A percentile compares a stretch with the other conserved stretches of the same genome.
Conservation (phyloP, 192 early-diverging fungal species). For the Rhizoclosmatium sp. region DNA sequence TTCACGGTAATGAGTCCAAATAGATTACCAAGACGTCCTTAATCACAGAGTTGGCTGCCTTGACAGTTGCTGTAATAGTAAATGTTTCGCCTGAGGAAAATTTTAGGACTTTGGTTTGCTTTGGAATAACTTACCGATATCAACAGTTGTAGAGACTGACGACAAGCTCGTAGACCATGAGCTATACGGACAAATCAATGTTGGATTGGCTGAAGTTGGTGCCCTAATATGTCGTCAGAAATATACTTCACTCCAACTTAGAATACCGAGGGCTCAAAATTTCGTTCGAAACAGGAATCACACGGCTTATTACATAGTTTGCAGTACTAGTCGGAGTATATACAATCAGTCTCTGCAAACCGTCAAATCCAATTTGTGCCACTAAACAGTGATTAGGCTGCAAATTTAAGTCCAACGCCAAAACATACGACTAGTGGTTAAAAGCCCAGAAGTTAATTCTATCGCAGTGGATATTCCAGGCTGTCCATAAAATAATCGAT, state of each 20-base stretch:
- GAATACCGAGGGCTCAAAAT: constrained; percentile 24
- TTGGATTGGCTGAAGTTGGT: constrained; percentile 20
- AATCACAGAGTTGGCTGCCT: not conserved
- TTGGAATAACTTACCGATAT: constrained; percentile 12
- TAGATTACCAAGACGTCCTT: constrained; percentile 6
- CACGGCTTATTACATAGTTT: constrained; percentile 15
- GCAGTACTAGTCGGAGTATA: constrained; percentile 9
- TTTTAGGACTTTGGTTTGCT: too few species aligned
- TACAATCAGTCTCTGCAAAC: constrained; percentile 15
- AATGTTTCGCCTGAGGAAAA: not conserved
- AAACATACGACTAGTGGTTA: not conserved
- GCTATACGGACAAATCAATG: constrained; percentile 16
- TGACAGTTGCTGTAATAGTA: constrained; percentile 5
- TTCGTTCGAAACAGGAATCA: constrained; percentile 30
- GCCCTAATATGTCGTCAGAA: constrained; percentile 6
- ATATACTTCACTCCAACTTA: not conserved
- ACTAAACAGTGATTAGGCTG: not conserved
- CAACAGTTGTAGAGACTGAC: not conserved
- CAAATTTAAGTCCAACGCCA: not conserved
- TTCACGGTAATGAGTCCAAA: not conserved
- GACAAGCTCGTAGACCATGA: constrained; percentile 14
- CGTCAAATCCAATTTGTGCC: constrained; percentile 19
- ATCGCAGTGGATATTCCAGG: constrained; percentile 2
- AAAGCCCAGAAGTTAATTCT: constrained; percentile 24
- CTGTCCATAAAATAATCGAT: constrained; percentile 5